phyloP scores from a whole-genome alignment of 2,329 filamentous ascomycete genomes.

The Epicoccum nigrum region DNA sequence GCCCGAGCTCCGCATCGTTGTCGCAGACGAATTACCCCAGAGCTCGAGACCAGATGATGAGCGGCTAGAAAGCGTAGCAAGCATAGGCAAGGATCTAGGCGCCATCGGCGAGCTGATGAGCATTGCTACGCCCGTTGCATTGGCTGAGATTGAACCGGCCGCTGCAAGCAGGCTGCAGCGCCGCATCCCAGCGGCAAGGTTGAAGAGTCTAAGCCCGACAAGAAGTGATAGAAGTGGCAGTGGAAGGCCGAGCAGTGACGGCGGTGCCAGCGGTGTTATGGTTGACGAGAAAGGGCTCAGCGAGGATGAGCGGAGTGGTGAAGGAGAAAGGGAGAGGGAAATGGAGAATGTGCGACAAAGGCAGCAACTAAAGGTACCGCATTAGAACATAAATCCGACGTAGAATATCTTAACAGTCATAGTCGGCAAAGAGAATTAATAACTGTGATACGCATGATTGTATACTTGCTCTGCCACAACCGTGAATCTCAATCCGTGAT shows the following conservation, averaged over 20 bases:
- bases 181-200: constrained; percentile 22
- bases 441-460: too few species aligned
- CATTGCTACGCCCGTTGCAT: constrained; percentile 43
- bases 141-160: constrained; percentile 47
- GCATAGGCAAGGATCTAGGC: constrained; percentile 28
- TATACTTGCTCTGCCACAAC: too few species aligned
- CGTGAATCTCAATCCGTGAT: too few species aligned
- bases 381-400: too few species aligned
- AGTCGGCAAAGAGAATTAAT: too few species aligned
- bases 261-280: constrained; percentile 44
- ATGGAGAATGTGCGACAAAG: neutral
- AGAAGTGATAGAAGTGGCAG: constrained; percentile 31
- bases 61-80: constrained; percentile 8
- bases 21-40: constrained; percentile 1
- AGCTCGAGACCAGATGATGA: neutral
- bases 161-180: constrained; percentile 38
- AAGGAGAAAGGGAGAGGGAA: constrained; percentile 20
- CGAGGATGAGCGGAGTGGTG: constrained; percentile 46
- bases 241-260: constrained; percentile 29
- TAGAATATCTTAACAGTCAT: too few species aligned
- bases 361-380: too few species aligned
- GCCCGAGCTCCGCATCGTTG: constrained; percentile 36
- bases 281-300: constrained; percentile 48
- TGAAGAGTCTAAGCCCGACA: constrained; percentile 44
- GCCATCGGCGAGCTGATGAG: constrained; percentile 44